Percentiles rank a stretch among this genome's conserved stretches.
Conservation (phyloP, 306 rosid species). For the Pterocarpus santalinus region DNA sequence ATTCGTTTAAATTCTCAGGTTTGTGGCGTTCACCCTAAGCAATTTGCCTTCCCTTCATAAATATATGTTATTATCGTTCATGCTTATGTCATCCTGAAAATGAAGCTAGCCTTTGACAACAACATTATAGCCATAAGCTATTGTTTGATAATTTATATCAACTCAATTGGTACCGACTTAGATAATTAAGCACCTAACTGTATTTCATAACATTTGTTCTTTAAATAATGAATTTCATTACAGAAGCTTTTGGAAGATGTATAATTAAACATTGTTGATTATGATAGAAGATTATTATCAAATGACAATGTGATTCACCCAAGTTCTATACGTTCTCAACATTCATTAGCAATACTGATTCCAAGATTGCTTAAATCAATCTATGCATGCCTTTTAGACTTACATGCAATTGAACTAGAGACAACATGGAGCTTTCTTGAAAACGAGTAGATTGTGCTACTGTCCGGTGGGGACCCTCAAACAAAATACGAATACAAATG, state of each 20-base stretch:
- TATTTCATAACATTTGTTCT: background rate
- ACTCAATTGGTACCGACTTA: background rate
- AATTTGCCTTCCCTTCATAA: background rate
- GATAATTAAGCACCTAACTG: background rate
- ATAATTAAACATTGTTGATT: background rate
- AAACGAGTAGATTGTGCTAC: constrained; percentile 44
- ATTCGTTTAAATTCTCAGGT: background rate
- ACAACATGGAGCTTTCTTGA: constrained; percentile 5
- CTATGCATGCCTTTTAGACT: background rate
- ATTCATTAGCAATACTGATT: background rate
- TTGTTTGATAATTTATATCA: background rate
- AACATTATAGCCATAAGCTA: background rate
- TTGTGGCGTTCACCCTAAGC: background rate
- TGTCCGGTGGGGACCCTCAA: constrained; percentile 40
- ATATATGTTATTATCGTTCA: background rate
- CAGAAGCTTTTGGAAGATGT: background rate
- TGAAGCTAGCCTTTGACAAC: background rate
- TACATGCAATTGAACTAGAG: constrained; percentile 27
- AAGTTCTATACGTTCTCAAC: background rate
- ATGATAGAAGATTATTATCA: too few relatives aligned
- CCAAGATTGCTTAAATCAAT: background rate
- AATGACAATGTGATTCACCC: background rate
- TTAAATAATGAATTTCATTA: background rate
- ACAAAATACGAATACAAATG: constrained; percentile 41
- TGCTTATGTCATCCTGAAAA: background rate